These are phyloP conservation scores for Lyophyllum shimeji DNA, from an alignment of 768 basidiomycete genomes.

Conservation along the genomic window DNA sequence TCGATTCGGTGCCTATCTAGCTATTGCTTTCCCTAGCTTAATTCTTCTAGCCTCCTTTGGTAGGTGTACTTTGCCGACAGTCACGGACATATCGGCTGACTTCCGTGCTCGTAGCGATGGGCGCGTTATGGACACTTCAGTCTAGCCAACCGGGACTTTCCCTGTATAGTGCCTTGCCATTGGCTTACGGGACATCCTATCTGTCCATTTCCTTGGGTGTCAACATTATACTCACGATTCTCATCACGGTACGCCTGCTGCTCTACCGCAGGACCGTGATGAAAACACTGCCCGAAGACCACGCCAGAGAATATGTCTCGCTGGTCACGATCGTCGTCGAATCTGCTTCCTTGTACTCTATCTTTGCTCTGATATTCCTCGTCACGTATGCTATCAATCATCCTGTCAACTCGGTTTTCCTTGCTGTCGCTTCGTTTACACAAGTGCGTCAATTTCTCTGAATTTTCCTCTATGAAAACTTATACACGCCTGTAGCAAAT, in stretches of 20 bases:
- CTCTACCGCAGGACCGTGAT: slow-evolving; percentile 30
- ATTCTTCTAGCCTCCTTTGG: slow-evolving; percentile 40
- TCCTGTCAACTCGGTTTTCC: slow-evolving; percentile 40
- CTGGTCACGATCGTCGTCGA: slow-evolving; percentile 40
- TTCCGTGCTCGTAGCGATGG: slow-evolving; percentile 29
- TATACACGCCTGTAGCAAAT: slow-evolving; percentile 25
- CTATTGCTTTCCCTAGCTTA: slow-evolving; percentile 34
- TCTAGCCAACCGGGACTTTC: slow-evolving; percentile 41
- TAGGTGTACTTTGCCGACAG: slow-evolving; percentile 19
- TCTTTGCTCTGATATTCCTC: slow-evolving; percentile 39
- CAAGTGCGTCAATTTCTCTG: slow-evolving; percentile 27
- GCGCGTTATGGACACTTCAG: slow-evolving; percentile 42
- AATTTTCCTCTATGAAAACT: neutral
- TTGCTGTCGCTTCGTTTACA: slow-evolving; percentile 30
- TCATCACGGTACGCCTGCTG: slow-evolving; percentile 36
- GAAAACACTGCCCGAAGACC: slow-evolving; percentile 28
- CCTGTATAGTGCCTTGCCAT: slow-evolving; percentile 33
- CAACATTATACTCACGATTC: slow-evolving; percentile 40
- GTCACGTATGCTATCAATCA: slow-evolving; percentile 38
- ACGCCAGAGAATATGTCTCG: slow-evolving; percentile 36
- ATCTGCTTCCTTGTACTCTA: slow-evolving; percentile 43
- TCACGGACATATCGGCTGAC: neutral
- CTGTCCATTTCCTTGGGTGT: slow-evolving; percentile 37
- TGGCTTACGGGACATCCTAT: slow-evolving; percentile 37
- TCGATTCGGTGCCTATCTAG: slow-evolving; percentile 26